Evolutionary conservation across 108 stramenopile species (phyloP), one percentile per base, ranked within the genome.

Genomic region (Skeletonema marinoi): DNA sequence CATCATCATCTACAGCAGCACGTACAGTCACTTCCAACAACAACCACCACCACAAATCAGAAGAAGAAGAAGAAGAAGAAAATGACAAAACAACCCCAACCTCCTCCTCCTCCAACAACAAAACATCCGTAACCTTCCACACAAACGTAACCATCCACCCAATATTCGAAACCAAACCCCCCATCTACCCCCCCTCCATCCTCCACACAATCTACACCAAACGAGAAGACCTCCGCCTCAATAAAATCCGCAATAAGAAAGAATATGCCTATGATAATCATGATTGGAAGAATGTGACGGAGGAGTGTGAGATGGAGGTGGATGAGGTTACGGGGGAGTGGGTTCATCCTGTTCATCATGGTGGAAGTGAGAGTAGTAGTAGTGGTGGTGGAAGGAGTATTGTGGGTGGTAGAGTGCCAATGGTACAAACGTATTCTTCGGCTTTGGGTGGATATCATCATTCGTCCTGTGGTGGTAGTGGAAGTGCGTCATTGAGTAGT

Each of bases 211-310:
- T 80, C 71, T 85, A 73, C 60, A 78, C 80, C 32, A 68, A 73
- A 10, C 64, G 77, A 2, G 73, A 78, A 9, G 80, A 81, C 35
- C 36, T 85, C 14, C 76, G 81, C 0, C 19, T 63, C 12, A 79
- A 85, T 72, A 85, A 82, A 60, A 29, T 73, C 19, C 64, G 78
- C 2, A 80, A 79, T 66, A 85, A 85, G 62, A 70, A 74, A 2
- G 84, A 85, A 35, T 85, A 42, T 66, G 81, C 75, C n/a, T 78
- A 65, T 46, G 84, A 85, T 41, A 21, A 51, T 35, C 39, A 82
- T 38, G 84, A 85, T 75, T 85, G 84, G 84, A 65, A 62, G 66
- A 81, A 73, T 66, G 84, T 71, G 7, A 73, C 77, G 12, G 85
- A 85, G 36, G 85, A 85, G 44, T 25, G 35, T 29, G 81, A 82